phyloP scores from a whole-genome alignment of 1,284 basidiomycete genomes.

The Malassezia obtusa region DNA sequence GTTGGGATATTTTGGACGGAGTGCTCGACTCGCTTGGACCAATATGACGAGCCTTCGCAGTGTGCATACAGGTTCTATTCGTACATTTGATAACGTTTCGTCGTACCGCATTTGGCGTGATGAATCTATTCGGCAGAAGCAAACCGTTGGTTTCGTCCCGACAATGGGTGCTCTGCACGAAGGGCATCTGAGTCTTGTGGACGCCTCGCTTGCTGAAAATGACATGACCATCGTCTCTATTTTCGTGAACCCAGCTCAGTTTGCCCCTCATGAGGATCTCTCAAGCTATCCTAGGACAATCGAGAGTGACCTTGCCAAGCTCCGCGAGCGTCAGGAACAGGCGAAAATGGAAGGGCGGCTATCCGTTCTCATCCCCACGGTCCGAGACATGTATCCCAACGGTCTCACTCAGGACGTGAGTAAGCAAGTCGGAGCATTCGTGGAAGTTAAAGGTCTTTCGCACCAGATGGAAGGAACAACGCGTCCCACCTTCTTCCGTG shows the following conservation, averaged over 20 bases:
- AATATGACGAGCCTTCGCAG: neutral
- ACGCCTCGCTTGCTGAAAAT: conserved; percentile 63
- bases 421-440: conserved; percentile 74
- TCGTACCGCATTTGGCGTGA: conserved; percentile 13
- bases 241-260: conserved; percentile 96
- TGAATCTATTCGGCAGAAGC: conserved; percentile 8
- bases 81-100: conserved; percentile 2
- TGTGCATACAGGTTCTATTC: neutral
- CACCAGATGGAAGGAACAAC: conserved; percentile 75
- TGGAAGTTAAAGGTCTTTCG: conserved; percentile 73
- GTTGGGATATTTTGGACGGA: neutral
- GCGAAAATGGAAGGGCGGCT: conserved; percentile 14
- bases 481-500: conserved; percentile 84
- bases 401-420: conserved; percentile 71
- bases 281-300: conserved; percentile 75
- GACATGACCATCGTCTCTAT: conserved; percentile 85
- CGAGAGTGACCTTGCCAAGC: conserved; percentile 28
- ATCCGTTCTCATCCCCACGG: conserved; percentile 33
- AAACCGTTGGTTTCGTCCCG: conserved; percentile 72
- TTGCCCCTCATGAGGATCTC: conserved; percentile 89
- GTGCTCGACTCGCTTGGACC: neutral
- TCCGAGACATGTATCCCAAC: conserved; percentile 60
- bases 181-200: conserved; percentile 73
- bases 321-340: conserved; percentile 31
- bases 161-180: conserved; percentile 96